These are phyloP conservation scores for Penicillium verhagenii DNA, from an alignment of 495 filamentous ascomycete genomes.

Conservation along the genomic window DNA sequence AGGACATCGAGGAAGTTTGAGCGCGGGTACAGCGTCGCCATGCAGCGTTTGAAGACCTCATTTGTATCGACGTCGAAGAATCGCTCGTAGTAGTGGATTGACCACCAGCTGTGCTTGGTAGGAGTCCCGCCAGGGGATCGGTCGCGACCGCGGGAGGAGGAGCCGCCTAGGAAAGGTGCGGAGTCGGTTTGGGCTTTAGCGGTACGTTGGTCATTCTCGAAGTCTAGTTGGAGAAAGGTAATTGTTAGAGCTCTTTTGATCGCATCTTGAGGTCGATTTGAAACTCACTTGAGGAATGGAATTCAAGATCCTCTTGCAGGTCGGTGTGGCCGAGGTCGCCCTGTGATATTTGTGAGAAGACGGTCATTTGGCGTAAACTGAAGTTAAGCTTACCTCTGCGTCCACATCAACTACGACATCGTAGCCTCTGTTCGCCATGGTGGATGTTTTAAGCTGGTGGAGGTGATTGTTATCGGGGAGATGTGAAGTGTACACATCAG, in stretches of 20 bases:
- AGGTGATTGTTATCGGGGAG: constrained; percentile 17
- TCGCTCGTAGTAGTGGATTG: constrained; percentile 88
- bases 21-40: constrained; percentile 80
- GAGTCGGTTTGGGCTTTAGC: constrained; percentile 57
- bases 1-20: constrained; percentile 94
- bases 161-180: constrained; percentile 62
- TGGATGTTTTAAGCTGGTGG: constrained; percentile 23
- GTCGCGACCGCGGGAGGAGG: constrained; percentile 40
- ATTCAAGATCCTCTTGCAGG: constrained; percentile 97
- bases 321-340: constrained; percentile 98
- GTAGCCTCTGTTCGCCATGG: constrained; percentile 83
- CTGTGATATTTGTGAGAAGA: constrained; percentile 47
- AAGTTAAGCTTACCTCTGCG: constrained; percentile 64
- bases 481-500: constrained; percentile 32
- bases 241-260: constrained; percentile 1
- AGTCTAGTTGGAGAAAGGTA: constrained; percentile 38
- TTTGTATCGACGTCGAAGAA: constrained; percentile 97
- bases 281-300: constrained; percentile 80
- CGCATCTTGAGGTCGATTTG: background rate
- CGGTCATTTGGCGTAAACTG: background rate
- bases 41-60: constrained; percentile 78
- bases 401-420: constrained; percentile 98
- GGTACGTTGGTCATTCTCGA: constrained; percentile 52
- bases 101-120: constrained; percentile 88
- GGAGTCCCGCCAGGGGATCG: constrained; percentile 47